These are phyloP conservation scores for Bolboschoenus planiculmis DNA, from an alignment of 176 grass and related monocot genomes.

Conservation along the genomic window DNA sequence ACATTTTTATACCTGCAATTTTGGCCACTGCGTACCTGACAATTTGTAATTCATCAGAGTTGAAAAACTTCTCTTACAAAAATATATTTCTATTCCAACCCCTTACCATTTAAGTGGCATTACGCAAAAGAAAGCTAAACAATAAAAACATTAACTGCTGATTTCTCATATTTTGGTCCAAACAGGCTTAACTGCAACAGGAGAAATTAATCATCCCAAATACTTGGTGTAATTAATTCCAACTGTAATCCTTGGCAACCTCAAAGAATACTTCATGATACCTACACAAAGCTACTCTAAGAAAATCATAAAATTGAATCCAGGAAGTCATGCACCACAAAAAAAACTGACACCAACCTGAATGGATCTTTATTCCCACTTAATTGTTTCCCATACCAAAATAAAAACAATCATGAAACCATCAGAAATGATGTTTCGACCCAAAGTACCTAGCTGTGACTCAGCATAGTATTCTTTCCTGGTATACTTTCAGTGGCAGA, in stretches of 20 bases:
- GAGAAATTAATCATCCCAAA: background rate
- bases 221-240: background rate
- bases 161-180: background rate
- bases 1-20: slow-evolving; percentile 53
- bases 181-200: background rate
- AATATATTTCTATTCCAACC: background rate
- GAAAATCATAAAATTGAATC: background rate
- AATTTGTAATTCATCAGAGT: background rate
- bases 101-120: background rate
- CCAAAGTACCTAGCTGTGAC: background rate
- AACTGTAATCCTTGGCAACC: background rate
- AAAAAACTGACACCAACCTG: background rate
- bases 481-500: background rate
- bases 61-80: background rate
- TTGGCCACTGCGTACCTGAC: slow-evolving; percentile 43
- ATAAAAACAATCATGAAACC: background rate
- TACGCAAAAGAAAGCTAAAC: background rate
- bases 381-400: background rate
- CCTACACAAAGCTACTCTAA: background rate
- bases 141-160: background rate
- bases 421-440: background rate
- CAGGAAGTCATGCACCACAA: background rate
- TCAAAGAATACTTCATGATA: background rate
- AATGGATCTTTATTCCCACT: background rate
- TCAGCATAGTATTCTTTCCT: background rate